Evolutionary conservation across 129 eudicot genomes (phyloP), one percentile per base, ranked within the genome.

Genomic region (Flaveria robusta): DNA sequence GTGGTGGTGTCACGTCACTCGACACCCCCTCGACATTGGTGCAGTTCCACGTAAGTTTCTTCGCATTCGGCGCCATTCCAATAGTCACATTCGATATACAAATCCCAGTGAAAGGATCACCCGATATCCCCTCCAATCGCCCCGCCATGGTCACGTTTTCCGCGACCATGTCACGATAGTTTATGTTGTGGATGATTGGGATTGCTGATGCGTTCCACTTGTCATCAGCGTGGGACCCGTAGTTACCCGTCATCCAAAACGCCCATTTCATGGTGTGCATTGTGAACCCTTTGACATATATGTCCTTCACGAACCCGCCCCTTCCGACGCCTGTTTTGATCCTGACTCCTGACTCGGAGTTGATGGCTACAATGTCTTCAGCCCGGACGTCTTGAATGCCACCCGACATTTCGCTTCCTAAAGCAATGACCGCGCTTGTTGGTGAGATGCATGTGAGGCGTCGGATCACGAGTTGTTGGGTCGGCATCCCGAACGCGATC

Each of bases 341-440:
- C 52, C 98, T 56, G 42, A 93, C 86, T 15, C 91, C 98, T 7
- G 97, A 88, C 37, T 93, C 93, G 4, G 97, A 83, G 51, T 91
- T 56, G 23, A 87, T 86, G 67, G 91, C 97, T 0, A 72, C 31
- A 58, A 88, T 84, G 77, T 90, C 93, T 73, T 93, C 96, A 16
- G 91, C 97, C 43, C 96, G 72, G 6, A 93, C 92, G 23, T 93
- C 96, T 66, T 86, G 66, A 46, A 93, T 91, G 9, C 98, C 98
- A 6, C 98, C 98, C 0, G 98, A 93, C 97, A 93, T 93, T 75
- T 93, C 98, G 13, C 98, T 93, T 18, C 98, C 96, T 16, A 93
- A 63, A 4, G 98, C 97, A 7, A 93, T 88, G 19, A 89, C 89
- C 0, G 98, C 97, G n/a, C 98, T 91, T 39, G 77, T 41, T 18